Base-by-base conservation (phyloP, 305 asterid genomes). In the Stenogyne calaminthoides region DNA sequence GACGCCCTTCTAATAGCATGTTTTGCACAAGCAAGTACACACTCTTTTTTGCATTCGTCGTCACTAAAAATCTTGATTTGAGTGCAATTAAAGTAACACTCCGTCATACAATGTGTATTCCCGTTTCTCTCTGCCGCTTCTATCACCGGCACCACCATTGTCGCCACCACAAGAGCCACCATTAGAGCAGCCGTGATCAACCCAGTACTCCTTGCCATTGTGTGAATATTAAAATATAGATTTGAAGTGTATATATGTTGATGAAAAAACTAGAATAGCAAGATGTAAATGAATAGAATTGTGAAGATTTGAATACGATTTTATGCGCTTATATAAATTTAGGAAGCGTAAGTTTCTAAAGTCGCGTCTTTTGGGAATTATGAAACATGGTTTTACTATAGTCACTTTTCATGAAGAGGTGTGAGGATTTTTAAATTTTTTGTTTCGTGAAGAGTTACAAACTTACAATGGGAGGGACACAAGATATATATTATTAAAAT, bases 21-120 rank as follows among this genome's bases (percentile, higher is more conserved):
- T 46, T 64, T 79, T 0, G 82, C 84, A 36, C 82, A 82, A 5
- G 64, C 56, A 47, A 60, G 9, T 0, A 37, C 3, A 52, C 84
- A 79, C 27, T 75, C 83, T 5, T 71, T 69, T 67, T 70, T 80
- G 61, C 84, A 83, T 16, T 75, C 83, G 0, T 29, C 2, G 72
- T 70, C 29, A 25, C 29, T 25, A 2, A 25, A 25, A 25, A 25
- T 25, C 29, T 25, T 25, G 2, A 25, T 25, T 16, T 75, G 77
- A 18, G 16, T 54, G 67, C 83, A 83, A 1, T 78, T 78, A 3
- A 60, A 46, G 51, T 65, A 83, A 59, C 87, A 83, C 20, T 73
- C 83, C 57, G 47, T 58, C 83, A 78, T 76, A 65, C 85, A 83
- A 19, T 67, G 78, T 9, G 22, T n/a, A 2, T 57, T 67, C 42